Percentiles rank a stretch among this genome's conserved stretches.
phyloP scores from a whole-genome alignment of 2,329 filamentous ascomycete genomes.

The Aureobasidium sp. region DNA sequence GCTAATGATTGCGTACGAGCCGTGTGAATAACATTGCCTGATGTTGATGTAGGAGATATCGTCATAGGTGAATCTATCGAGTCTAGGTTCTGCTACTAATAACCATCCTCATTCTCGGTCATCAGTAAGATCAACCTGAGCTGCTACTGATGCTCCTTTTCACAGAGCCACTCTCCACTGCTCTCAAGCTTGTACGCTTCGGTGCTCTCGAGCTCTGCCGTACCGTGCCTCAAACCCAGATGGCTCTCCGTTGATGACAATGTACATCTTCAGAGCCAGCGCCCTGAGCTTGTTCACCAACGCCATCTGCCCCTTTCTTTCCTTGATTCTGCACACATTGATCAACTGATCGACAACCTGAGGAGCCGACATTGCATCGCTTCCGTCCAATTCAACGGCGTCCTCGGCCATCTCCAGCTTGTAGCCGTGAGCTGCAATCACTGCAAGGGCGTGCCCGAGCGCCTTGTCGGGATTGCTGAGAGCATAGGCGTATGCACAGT shows the following conservation, averaged over 20 bases:
- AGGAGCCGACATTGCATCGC: slow-evolving; percentile 12
- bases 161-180: too few relatives aligned
- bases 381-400: background rate
- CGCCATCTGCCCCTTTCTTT: background rate
- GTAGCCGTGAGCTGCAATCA: slow-evolving; percentile 8
- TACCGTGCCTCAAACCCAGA: slow-evolving; percentile 9
- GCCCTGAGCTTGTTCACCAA: background rate
- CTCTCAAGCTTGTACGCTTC: background rate
- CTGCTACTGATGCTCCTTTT: background rate
- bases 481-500: background rate
- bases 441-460: background rate
- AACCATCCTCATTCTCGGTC: background rate
- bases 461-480: background rate
- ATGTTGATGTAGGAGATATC: too few relatives aligned
- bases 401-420: background rate
- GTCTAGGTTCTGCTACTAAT: background rate
- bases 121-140: background rate
- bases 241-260: slow-evolving; percentile 14
- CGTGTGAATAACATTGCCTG: too few relatives aligned
- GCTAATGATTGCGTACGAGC: too few relatives aligned
- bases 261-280: slow-evolving; percentile 4
- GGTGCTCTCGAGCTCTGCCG: background rate
- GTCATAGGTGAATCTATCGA: background rate
- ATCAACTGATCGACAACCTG: slow-evolving; percentile 13
- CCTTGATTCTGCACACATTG: background rate